phyloP scores from a whole-genome alignment of 768 basidiomycete genomes.

The Leccinum subtestaceum region DNA sequence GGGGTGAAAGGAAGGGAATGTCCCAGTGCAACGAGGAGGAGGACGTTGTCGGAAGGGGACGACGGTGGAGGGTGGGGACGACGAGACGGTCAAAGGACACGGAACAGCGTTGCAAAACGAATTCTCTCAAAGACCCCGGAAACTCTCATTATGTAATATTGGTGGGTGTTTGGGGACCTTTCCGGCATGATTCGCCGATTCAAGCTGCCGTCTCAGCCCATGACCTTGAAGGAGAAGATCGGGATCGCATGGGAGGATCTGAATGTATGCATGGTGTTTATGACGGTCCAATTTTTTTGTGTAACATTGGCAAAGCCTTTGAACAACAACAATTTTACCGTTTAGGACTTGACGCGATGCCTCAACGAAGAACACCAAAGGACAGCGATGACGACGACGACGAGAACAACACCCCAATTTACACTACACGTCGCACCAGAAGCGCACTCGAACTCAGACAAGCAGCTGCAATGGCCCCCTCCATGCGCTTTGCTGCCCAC shows the following conservation, averaged over 20 bases:
- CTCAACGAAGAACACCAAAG: not conserved
- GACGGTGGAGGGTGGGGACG: constrained; percentile 28
- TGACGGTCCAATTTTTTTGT: no score
- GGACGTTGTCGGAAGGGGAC: constrained; percentile 19
- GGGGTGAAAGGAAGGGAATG: constrained; percentile 23
- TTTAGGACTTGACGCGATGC: constrained; percentile 1
- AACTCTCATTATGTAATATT: constrained; percentile 25
- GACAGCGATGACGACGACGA: constrained; percentile 2
- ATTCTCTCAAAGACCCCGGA: constrained; percentile 35
- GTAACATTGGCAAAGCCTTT: no score
- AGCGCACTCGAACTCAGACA: constrained; percentile 23
- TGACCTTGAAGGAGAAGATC: not conserved
- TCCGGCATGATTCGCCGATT: constrained; percentile 3
- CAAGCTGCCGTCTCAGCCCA: not conserved
- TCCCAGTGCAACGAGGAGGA: constrained; percentile 27
- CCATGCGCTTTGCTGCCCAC: constrained; percentile 10
- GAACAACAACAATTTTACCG: no score
- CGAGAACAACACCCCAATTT: constrained; percentile 7
- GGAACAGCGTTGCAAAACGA: constrained; percentile 34
- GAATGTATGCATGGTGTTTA: not conserved
- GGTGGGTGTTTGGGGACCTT: constrained; percentile 10
- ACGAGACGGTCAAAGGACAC: constrained; percentile 31
- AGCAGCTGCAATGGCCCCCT: not conserved
- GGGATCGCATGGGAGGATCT: constrained; percentile 5
- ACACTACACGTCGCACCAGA: constrained; percentile 22